Evolutionary conservation across 2,329 filamentous ascomycete genomes (phyloP).

Genomic region (Rhynchosporium secalis): DNA sequence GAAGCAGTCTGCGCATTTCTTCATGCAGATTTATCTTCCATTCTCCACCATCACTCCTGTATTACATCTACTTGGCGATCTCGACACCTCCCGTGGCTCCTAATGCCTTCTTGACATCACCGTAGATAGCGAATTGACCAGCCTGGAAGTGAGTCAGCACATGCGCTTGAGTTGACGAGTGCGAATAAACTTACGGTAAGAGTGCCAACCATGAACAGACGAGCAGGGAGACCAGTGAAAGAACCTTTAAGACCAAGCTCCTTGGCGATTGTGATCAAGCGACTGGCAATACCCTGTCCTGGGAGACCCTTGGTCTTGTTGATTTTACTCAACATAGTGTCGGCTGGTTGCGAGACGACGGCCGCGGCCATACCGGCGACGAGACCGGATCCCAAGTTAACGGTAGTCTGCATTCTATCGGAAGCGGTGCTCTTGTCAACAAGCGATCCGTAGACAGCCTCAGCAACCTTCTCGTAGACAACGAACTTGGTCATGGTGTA

Average conservation of each 20-base stretch:
- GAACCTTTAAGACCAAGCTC: constrained; percentile 80
- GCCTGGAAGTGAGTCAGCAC: constrained; percentile 55
- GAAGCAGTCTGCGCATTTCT: constrained; percentile 15
- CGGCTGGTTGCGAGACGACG: constrained; percentile 83
- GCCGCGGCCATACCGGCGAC: constrained; percentile 84
- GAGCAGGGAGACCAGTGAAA: constrained; percentile 79
- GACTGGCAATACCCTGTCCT: constrained; percentile 78
- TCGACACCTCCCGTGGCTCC: constrained; percentile 77
- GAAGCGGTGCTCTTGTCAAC: constrained; percentile 73
- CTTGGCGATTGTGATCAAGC: constrained; percentile 84
- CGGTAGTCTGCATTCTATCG: constrained; percentile 68
- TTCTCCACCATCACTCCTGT: constrained; percentile 19
- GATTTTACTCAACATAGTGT: constrained; percentile 94
- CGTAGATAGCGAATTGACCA: constrained; percentile 89
- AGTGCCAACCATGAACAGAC: constrained; percentile 62
- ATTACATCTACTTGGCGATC: constrained; percentile 50
- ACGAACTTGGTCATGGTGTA: constrained; percentile 97
- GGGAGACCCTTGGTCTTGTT: constrained; percentile 91
- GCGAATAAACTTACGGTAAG: constrained; percentile 26
- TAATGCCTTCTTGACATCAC: constrained; percentile 67
- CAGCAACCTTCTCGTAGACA: constrained; percentile 85
- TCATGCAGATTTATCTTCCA: background rate
- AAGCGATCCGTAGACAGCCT: constrained; percentile 62
- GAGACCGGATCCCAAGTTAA: constrained; percentile 79
- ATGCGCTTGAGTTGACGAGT: constrained; percentile 19